A percentile compares a stretch with the other conserved stretches of the same genome.
phyloP scores from a whole-genome alignment of 495 filamentous ascomycete genomes.

The Aspergillus carlsbadensis region DNA sequence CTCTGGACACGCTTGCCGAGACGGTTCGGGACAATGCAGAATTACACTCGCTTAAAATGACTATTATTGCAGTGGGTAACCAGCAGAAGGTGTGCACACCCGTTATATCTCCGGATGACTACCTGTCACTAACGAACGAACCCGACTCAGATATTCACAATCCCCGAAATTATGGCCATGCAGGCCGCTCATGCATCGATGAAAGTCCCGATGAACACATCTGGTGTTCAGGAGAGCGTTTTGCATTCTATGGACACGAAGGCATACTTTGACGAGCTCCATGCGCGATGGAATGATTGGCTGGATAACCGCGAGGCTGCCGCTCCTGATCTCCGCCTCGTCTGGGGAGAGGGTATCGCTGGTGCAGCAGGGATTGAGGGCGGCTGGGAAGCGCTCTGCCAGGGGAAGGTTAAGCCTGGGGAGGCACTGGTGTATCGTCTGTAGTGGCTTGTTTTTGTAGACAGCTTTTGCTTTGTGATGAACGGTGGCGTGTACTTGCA shows the following conservation, averaged over 20 bases:
- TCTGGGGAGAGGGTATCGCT: constrained; percentile 43
- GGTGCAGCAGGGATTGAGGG: constrained; percentile 33
- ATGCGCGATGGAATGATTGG: constrained; percentile 33
- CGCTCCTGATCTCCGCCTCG: constrained; percentile 33
- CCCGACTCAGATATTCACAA: constrained; percentile 23
- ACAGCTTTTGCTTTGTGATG: too few relatives aligned
- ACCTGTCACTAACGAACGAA: too few relatives aligned
- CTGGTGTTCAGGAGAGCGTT: constrained; percentile 34
- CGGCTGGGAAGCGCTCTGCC: constrained; percentile 45
- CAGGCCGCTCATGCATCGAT: constrained; percentile 11
- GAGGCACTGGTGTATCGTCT: constrained; percentile 26
- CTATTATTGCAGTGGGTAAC: constrained; percentile 41
- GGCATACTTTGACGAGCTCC: constrained; percentile 18
- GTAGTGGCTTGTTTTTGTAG: too few relatives aligned
- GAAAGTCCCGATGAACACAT: constrained; percentile 43
- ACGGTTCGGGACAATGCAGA: constrained; percentile 19
- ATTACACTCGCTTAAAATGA: constrained; percentile 18
- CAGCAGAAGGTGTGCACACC: constrained; percentile 41
- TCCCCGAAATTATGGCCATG: constrained; percentile 19
- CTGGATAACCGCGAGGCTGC: constrained; percentile 26
- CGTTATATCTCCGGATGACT: too few relatives aligned
- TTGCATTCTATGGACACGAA: too few relatives aligned
- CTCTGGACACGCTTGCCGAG: constrained; percentile 32
- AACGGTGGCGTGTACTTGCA: too few relatives aligned
- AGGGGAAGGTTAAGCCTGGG: constrained; percentile 38